Evolutionary conservation across 768 basidiomycete genomes (phyloP).

Genomic region (Mycena amicta): DNA sequence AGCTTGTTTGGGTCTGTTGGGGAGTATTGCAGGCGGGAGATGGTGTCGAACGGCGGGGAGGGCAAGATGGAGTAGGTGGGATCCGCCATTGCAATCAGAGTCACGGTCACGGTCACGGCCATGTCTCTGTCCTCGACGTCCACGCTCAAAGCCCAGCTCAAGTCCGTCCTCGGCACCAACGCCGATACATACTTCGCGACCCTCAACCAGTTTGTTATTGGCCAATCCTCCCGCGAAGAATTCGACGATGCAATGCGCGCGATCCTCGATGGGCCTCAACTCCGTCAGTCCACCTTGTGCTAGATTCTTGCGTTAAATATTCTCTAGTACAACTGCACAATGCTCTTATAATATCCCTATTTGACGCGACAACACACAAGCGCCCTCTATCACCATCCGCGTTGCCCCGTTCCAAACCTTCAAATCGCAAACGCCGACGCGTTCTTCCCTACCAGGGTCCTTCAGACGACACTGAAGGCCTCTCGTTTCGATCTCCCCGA

Average conservation of each 20-base stretch:
- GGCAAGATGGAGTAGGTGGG: constrained; percentile 39
- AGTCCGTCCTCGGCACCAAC: constrained; percentile 60
- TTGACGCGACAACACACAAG: constrained; percentile 76
- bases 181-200: constrained; percentile 62
- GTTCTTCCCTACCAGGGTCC: constrained; percentile 75
- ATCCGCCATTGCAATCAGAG: constrained; percentile 1
- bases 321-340: constrained; percentile 76
- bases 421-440: constrained; percentile 69
- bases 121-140: constrained; percentile 82
- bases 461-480: constrained; percentile 50
- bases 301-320: background rate
- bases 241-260: constrained; percentile 74
- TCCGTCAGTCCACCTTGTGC: constrained; percentile 32
- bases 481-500: constrained; percentile 60
- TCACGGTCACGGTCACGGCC: background rate
- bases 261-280: constrained; percentile 58
- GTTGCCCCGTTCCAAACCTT: constrained; percentile 60
- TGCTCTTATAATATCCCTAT: constrained; percentile 79
- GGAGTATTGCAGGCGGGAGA: constrained; percentile 81
- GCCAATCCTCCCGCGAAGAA: constrained; percentile 68
- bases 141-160: constrained; percentile 70
- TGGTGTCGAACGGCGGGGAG: constrained; percentile 83
- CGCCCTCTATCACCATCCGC: constrained; percentile 69
- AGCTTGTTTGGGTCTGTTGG: constrained; percentile 78
- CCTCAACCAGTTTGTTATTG: constrained; percentile 69